These are phyloP conservation scores for Quercus parvula DNA, from an alignment of 306 rosid genomes.

Conservation along the genomic window DNA sequence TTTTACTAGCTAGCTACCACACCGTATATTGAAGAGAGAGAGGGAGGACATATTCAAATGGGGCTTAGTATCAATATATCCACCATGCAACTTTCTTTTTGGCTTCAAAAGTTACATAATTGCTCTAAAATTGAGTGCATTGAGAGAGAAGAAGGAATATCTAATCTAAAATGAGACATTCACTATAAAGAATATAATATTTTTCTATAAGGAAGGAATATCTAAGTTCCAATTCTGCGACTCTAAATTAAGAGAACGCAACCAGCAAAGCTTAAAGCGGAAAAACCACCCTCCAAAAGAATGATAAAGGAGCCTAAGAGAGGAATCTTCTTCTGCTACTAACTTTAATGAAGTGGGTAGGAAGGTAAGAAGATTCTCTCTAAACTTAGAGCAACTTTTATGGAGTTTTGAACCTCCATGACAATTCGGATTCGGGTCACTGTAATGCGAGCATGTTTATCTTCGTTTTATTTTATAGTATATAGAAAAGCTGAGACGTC, in stretches of 20 bases:
- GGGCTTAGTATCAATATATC: constrained; percentile 63
- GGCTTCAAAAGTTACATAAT: constrained; percentile 72
- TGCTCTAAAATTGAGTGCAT: constrained; percentile 74
- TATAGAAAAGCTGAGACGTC: too few species aligned
- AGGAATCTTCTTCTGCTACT: constrained; percentile 79
- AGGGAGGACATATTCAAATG: constrained; percentile 80
- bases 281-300: constrained; percentile 38
- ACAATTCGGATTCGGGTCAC: constrained; percentile 25
- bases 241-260: constrained; percentile 88
- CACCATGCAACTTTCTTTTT: constrained; percentile 66
- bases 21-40: constrained; percentile 34
- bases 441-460: neutral
- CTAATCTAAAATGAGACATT: constrained; percentile 70
- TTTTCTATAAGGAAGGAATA: constrained; percentile 76
- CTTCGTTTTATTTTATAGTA: too few species aligned
- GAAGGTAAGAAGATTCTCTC: constrained; percentile 98
- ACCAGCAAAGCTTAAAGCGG: constrained; percentile 66
- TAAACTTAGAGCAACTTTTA: constrained; percentile 35
- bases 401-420: constrained; percentile 29
- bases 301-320: constrained; percentile 55
- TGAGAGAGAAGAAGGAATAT: constrained; percentile 57
- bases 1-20: constrained; percentile 24
- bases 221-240: constrained; percentile 92
- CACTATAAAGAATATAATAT: constrained; percentile 62
- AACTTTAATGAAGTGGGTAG: constrained; percentile 88